Conservation (phyloP, 257 asterid species). For the Linaria vulgaris region DNA sequence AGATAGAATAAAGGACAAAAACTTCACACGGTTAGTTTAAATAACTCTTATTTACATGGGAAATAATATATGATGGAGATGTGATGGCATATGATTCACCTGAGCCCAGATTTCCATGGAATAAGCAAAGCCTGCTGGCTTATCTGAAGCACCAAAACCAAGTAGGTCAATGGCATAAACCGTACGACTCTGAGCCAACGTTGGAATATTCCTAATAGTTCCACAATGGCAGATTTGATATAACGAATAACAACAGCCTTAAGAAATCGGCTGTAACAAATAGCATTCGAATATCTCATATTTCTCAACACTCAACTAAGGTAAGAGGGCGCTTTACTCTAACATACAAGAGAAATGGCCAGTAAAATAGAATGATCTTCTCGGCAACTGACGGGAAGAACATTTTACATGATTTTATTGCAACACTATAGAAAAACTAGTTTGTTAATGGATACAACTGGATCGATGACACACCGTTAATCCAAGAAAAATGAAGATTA, state of each 20-base stretch:
- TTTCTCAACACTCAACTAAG: background rate
- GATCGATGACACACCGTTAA: background rate
- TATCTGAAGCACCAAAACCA: slow-evolving; percentile 96
- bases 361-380: background rate
- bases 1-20: slow-evolving; percentile 6
- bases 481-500: background rate
- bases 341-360: background rate
- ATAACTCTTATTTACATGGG: background rate
- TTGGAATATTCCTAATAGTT: slow-evolving; percentile 64
- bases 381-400: background rate
- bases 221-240: background rate
- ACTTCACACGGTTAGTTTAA: background rate
- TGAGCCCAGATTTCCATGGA: slow-evolving; percentile 82
- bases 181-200: slow-evolving; percentile 53
- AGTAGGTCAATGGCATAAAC: slow-evolving; percentile 91
- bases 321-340: background rate
- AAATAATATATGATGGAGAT: slow-evolving; percentile 5
- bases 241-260: slow-evolving; percentile 16
- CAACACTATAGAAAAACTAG: background rate
- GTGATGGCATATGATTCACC: slow-evolving; percentile 40
- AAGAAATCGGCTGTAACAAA: background rate
- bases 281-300: no score
- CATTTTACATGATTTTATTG: no score
- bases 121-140: slow-evolving; percentile 76
- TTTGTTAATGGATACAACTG: no score